Conservation (phyloP, 495 filamentous ascomycete genomes). For the Hyphodiscus hymeniophilus region DNA sequence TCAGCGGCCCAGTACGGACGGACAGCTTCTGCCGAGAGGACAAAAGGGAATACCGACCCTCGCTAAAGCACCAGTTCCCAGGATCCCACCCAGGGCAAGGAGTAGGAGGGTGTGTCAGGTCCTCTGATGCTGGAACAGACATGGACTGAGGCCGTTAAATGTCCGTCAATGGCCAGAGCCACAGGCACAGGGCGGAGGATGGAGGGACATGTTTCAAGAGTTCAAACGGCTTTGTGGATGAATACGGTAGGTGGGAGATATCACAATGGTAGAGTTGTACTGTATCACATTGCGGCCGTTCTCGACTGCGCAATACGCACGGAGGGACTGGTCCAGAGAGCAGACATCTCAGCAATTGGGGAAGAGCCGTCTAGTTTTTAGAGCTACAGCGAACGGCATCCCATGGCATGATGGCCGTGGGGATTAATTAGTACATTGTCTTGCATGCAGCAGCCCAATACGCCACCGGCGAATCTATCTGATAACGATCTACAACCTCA, state of each 20-base stretch:
- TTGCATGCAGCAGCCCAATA: not conserved
- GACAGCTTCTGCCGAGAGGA: not conserved
- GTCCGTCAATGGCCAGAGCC: conserved; percentile 1
- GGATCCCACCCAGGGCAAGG: conserved; percentile 4
- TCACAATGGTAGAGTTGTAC: too few species aligned
- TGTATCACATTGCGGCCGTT: too few species aligned
- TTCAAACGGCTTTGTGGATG: not conserved
- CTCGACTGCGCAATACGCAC: too few species aligned
- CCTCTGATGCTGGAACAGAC: conserved; percentile 5
- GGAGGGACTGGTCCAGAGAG: not conserved
- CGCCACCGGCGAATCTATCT: too few species aligned
- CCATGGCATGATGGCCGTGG: too few species aligned
- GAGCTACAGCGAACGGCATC: too few species aligned
- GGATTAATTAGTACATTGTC: too few species aligned
- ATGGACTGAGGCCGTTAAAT: conserved; percentile 7
- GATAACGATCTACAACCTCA: too few species aligned
- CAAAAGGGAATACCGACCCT: conserved; percentile 4
- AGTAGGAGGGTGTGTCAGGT: conserved; percentile 14
- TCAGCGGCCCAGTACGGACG: too few species aligned
- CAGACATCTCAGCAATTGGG: too few species aligned
- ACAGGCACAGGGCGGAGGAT: not conserved
- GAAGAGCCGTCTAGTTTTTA: not conserved
- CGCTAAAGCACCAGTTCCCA: conserved; percentile 4
- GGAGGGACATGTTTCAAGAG: conserved; percentile 1
- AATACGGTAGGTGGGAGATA: too few species aligned